Percentiles rank a stretch among this genome's conserved stretches.
phyloP scores from a whole-genome alignment of 306 rosid species.

The Ochetophila trinervis region DNA sequence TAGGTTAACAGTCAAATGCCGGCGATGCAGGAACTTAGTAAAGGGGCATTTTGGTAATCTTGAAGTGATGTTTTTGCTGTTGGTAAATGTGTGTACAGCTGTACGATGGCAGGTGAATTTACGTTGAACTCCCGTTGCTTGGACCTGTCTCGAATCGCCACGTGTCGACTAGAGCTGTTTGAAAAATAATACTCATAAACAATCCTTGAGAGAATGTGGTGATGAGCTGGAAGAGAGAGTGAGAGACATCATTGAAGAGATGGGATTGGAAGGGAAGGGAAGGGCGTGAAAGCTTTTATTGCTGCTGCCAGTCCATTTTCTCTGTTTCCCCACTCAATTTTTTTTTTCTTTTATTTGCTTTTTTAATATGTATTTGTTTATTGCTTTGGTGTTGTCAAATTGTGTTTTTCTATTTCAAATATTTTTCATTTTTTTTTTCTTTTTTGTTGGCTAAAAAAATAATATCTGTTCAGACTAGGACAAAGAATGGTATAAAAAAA shows the following conservation, averaged over 20 bases:
- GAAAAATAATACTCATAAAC: too few relatives aligned
- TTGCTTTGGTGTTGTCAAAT: background rate
- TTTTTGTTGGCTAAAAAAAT: background rate
- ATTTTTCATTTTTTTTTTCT: background rate
- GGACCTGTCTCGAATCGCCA: background rate
- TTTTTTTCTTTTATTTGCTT: background rate
- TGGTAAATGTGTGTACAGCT: conserved; percentile 37
- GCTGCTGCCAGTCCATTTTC: conserved; percentile 26
- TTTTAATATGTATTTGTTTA: background rate
- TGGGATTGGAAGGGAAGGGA: background rate
- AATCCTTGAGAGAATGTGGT: too few relatives aligned
- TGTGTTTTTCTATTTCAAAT: background rate
- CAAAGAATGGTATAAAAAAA: too few relatives aligned
- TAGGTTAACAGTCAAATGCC: conserved; percentile 35
- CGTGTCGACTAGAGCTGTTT: background rate
- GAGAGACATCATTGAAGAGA: conserved; percentile 4
- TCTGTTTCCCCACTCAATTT: conserved; percentile 5
- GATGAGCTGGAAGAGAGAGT: background rate
- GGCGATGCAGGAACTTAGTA: background rate
- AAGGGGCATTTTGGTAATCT: conserved; percentile 12
- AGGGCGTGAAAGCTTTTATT: background rate
- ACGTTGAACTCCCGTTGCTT: conserved; percentile 5
- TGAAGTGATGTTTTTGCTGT: background rate
- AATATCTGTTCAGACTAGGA: background rate
- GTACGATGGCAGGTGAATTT: background rate